Conservation (phyloP, 495 filamentous ascomycete species). For the Clavariopsis aquatica region DNA sequence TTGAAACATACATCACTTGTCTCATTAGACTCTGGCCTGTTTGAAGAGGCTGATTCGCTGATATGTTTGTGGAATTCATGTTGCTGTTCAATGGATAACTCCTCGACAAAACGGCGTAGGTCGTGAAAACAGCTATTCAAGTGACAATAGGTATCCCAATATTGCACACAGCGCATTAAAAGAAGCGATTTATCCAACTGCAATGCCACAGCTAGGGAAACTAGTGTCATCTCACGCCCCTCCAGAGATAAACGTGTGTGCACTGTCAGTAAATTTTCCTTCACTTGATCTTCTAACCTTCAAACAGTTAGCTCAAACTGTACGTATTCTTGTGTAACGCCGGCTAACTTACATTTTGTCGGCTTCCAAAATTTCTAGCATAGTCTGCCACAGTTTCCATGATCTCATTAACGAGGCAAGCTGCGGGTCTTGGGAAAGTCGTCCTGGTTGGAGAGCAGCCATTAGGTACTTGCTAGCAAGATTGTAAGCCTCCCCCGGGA, state of each 20-base stretch:
- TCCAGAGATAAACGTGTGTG: neutral
- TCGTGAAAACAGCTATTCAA: conserved; percentile 24
- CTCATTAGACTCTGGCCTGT: neutral
- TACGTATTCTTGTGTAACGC: neutral
- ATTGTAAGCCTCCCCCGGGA: neutral
- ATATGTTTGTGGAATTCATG: conserved; percentile 18
- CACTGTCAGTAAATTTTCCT: neutral
- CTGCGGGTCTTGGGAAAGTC: neutral
- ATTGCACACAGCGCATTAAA: conserved; percentile 12
- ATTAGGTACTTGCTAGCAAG: neutral
- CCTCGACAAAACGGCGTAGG: conserved; percentile 26
- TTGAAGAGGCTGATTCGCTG: neutral
- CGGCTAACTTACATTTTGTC: neutral
- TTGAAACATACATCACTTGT: neutral
- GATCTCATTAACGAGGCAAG: neutral
- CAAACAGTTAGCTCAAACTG: neutral
- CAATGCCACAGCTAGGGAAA: neutral
- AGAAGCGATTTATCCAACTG: neutral
- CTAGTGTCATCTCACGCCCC: neutral
- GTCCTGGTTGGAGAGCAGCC: neutral
- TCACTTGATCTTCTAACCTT: neutral
- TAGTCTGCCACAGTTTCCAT: conserved; percentile 9
- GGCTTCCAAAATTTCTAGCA: neutral
- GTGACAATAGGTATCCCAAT: conserved; percentile 14
- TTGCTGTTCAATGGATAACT: neutral